Conservation (phyloP, 257 asterid genomes). For the Oldenlandia corymbosa region DNA sequence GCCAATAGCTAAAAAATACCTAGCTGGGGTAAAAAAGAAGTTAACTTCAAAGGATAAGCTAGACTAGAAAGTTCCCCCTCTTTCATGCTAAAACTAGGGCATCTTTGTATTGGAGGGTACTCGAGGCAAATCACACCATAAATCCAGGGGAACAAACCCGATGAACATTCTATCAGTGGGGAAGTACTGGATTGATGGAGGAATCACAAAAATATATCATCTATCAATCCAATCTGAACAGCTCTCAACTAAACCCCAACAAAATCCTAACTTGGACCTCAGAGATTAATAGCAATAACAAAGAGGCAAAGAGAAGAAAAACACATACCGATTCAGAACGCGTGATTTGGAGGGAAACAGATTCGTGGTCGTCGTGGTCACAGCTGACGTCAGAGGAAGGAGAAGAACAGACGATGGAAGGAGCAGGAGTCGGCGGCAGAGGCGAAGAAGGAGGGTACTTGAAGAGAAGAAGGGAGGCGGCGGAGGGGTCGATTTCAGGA, state of each 20-base stretch:
- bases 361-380: slow-evolving; percentile 3
- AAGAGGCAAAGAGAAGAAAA: not conserved
- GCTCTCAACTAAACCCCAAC: not conserved
- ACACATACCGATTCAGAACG: slow-evolving; percentile 36
- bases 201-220: not conserved
- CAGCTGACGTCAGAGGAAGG: too few species aligned
- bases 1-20: too few species aligned
- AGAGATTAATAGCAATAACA: not conserved
- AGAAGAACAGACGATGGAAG: slow-evolving; percentile 4
- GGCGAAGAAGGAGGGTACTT: slow-evolving; percentile 9
- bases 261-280: not conserved
- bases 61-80: too few species aligned
- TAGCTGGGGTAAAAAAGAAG: too few species aligned
- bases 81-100: not conserved
- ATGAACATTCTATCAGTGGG: not conserved
- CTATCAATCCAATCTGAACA: not conserved
- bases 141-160: too few species aligned
- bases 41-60: too few species aligned
- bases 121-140: too few species aligned
- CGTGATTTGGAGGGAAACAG: slow-evolving; percentile 21
- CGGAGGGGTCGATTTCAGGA: not conserved
- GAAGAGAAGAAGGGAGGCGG: slow-evolving; percentile 9
- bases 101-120: too few species aligned
- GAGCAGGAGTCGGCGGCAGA: too few species aligned
- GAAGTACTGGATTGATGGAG: too few species aligned